A percentile compares a stretch with the other conserved stretches of the same genome.
Evolutionary conservation across 495 filamentous ascomycete species (phyloP).

Genomic region (Trichocladium antarcticum): DNA sequence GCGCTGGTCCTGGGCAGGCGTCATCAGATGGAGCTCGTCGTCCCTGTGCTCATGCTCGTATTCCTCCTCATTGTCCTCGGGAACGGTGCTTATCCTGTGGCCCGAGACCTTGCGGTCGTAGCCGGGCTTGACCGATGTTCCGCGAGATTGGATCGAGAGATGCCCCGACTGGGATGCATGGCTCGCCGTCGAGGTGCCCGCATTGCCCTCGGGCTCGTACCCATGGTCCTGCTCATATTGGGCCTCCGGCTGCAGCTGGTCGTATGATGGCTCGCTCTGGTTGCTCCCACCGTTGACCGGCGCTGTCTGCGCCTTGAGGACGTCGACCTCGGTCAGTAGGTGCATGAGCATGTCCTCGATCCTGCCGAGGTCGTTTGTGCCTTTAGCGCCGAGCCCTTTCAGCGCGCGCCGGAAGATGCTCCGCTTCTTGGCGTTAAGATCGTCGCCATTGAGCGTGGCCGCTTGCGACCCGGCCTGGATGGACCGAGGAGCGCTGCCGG

Average conservation of each 20-base stretch:
- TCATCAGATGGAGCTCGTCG: conserved; percentile 37
- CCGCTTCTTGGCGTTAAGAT: conserved; percentile 65
- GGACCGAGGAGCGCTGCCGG: conserved; percentile 48
- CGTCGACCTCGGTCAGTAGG: conserved; percentile 82
- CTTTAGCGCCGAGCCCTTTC: conserved; percentile 76
- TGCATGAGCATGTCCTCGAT: conserved; percentile 95
- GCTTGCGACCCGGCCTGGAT: conserved; percentile 47
- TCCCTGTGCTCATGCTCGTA: conserved; percentile 45
- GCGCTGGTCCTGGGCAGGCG: conserved; percentile 38
- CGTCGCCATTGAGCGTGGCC: conserved; percentile 52
- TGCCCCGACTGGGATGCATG: conserved; percentile 64
- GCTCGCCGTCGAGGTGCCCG: conserved; percentile 62
- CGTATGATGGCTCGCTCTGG: conserved; percentile 39
- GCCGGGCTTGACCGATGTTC: conserved; percentile 45
- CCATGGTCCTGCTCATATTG: conserved; percentile 51
- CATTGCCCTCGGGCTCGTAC: conserved; percentile 75
- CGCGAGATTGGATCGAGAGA: conserved; percentile 56
- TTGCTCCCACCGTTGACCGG: conserved; percentile 26
- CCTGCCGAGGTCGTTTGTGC: conserved; percentile 72
- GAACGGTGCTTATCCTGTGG: conserved; percentile 79
- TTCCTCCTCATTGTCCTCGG: conserved; percentile 65
- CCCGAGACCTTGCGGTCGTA: conserved; percentile 56
- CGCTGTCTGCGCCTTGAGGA: conserved; percentile 55
- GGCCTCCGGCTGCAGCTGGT: conserved; percentile 45
- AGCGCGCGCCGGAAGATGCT: conserved; percentile 87